Conservation (phyloP, 805 yeast species). For the Candida montana region DNA sequence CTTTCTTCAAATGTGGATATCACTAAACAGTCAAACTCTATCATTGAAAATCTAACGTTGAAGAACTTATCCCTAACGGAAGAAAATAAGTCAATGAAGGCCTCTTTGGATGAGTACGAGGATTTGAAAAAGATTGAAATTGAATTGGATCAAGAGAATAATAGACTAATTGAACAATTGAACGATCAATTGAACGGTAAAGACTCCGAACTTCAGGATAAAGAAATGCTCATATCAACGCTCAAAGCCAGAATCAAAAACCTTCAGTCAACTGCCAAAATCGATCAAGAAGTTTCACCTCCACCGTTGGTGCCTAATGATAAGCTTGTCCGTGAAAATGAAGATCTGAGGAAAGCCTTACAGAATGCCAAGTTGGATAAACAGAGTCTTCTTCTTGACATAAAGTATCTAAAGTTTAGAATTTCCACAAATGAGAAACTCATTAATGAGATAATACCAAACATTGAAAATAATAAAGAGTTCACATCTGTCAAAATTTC, state of each 20-base stretch:
- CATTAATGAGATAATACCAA: background rate
- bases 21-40: slow-evolving; percentile 25
- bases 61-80: slow-evolving; percentile 31
- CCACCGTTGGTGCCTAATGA: background rate
- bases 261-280: background rate
- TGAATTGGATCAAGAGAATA: slow-evolving; percentile 41
- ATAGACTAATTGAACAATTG: slow-evolving; percentile 39
- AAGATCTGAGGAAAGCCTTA: background rate
- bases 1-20: slow-evolving; percentile 27
- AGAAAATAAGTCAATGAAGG: slow-evolving; percentile 29
- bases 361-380: background rate
- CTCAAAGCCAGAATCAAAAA: slow-evolving; percentile 10
- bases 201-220: slow-evolving; percentile 17
- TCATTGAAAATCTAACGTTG: slow-evolving; percentile 32
- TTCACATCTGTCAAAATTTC: background rate
- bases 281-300: background rate
- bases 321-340: no score
- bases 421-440: background rate
- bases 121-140: slow-evolving; percentile 46
- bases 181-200: slow-evolving; percentile 30
- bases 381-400: background rate
- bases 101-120: slow-evolving; percentile 39
- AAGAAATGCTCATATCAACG: slow-evolving; percentile 8
- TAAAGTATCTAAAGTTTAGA: background rate
- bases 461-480: background rate